Evolutionary conservation across 2,329 filamentous ascomycete species (phyloP).

Genomic region (Cordyceps cateniannulata): DNA sequence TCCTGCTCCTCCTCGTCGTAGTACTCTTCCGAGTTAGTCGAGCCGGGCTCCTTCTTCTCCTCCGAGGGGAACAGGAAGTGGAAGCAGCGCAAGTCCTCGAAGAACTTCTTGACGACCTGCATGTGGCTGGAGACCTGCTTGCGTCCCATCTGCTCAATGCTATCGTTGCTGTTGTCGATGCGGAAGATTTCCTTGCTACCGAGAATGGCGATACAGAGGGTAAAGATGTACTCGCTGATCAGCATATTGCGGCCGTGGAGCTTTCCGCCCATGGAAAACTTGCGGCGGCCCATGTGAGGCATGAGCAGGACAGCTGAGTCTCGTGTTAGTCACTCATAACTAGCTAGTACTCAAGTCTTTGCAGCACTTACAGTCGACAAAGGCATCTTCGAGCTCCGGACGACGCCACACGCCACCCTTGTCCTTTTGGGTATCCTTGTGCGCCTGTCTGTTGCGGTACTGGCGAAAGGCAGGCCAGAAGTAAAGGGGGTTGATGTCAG

Average conservation of each 20-base stretch:
- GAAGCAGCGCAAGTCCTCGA: conserved; percentile 55
- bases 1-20: conserved; percentile 37
- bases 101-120: conserved; percentile 63
- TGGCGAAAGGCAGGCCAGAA: conserved; percentile 57
- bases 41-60: conserved; percentile 50
- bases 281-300: conserved; percentile 59
- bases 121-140: conserved; percentile 68
- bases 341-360: conserved; percentile 21
- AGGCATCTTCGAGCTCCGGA: conserved; percentile 57
- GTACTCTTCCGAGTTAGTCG: conserved; percentile 54
- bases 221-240: conserved; percentile 59
- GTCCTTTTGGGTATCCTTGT: conserved; percentile 54
- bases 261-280: conserved; percentile 58
- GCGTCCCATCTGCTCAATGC: conserved; percentile 42
- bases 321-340: conserved; percentile 2
- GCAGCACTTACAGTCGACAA: conserved; percentile 53
- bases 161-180: conserved; percentile 37
- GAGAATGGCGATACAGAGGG: conserved; percentile 31
- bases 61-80: conserved; percentile 55
- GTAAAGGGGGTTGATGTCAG: conserved; percentile 52
- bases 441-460: conserved; percentile 58
- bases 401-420: conserved; percentile 49
- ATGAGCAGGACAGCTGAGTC: conserved; percentile 54
- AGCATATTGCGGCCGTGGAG: conserved; percentile 64
- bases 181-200: conserved; percentile 37